These are phyloP conservation scores for Scytalidium lignicola DNA, from an alignment of 2,329 filamentous ascomycete genomes.

Conservation along the genomic window DNA sequence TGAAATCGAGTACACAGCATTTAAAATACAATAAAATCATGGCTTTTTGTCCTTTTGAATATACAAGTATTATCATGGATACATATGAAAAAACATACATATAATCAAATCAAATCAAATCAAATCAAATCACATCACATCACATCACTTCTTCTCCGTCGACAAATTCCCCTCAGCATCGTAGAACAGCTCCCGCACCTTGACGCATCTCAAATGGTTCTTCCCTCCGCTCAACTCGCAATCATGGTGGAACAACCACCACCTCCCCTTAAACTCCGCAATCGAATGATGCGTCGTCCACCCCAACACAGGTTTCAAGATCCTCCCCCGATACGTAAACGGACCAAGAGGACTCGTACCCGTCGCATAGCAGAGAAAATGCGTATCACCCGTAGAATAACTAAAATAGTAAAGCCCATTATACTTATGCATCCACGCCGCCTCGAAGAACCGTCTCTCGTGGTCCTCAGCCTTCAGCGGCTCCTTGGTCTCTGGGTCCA, in stretches of 20 bases:
- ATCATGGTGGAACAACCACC: conserved; percentile 76
- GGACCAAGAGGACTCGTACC: conserved; percentile 62
- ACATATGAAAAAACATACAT: too few species aligned
- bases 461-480: conserved; percentile 63
- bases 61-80: too few species aligned
- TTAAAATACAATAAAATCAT: too few species aligned
- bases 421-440: conserved; percentile 74
- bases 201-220: conserved; percentile 67
- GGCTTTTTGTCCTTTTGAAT: too few species aligned
- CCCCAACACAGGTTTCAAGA: conserved; percentile 70
- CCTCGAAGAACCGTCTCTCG: conserved; percentile 73
- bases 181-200: conserved; percentile 71
- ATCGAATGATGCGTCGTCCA: conserved; percentile 83
- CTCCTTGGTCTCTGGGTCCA: conserved; percentile 52
- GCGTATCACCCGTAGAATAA: conserved; percentile 74
- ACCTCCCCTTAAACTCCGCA: conserved; percentile 65
- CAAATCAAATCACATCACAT: too few species aligned
- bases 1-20: too few species aligned
- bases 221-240: conserved; percentile 62
- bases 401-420: conserved; percentile 67
- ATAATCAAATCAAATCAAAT: too few species aligned
- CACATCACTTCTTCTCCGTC: conserved; percentile 14
- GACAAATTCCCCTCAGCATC: conserved; percentile 58
- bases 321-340: conserved; percentile 66
- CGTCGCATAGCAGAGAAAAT: conserved; percentile 66